A percentile compares a stretch with the other conserved stretches of the same genome.
These are phyloP conservation scores for Metarhizium robertsii DNA, from an alignment of 2,329 filamentous ascomycete genomes.

Conservation along the genomic window DNA sequence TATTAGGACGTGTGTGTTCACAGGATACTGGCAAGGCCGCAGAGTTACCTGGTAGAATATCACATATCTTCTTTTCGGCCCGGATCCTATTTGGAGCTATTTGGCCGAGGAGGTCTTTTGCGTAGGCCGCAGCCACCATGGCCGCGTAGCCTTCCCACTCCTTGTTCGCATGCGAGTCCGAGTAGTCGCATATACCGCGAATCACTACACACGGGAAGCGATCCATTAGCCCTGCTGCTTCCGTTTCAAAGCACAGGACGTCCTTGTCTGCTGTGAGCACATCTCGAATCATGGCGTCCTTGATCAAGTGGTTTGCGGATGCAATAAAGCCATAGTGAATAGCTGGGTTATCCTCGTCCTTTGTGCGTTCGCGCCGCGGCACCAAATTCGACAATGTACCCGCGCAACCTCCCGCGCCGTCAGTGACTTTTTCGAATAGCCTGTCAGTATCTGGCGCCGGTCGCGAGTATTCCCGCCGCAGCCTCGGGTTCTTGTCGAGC, in stretches of 20 bases:
- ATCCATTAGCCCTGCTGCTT: conserved; percentile 20
- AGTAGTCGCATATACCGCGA: conserved; percentile 26
- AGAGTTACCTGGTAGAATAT: conserved; percentile 1
- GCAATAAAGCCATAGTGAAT: conserved; percentile 13
- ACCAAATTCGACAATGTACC: not conserved
- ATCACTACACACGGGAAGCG: conserved; percentile 21
- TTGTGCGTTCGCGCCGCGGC: not conserved
- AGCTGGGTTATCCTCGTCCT: conserved; percentile 4
- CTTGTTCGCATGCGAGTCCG: conserved; percentile 23
- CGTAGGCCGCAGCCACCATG: conserved; percentile 19
- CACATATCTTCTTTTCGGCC: conserved; percentile 7
- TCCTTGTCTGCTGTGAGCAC: conserved; percentile 11
- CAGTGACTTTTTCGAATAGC: too few species aligned
- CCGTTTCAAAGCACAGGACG: conserved; percentile 16
- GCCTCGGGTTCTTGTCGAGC: too few species aligned
- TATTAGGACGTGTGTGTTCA: too few species aligned
- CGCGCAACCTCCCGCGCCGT: too few species aligned
- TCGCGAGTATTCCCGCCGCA: too few species aligned
- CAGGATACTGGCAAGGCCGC: too few species aligned
- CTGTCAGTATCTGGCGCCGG: too few species aligned
- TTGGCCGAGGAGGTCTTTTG: conserved; percentile 14
- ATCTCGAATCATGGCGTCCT: conserved; percentile 7
- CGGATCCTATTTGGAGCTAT: conserved; percentile 10
- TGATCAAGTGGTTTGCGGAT: not conserved
- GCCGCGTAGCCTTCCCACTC: conserved; percentile 21